Base-by-base conservation (phyloP, 1,284 basidiomycete species). In the Rhodotorula sp. region DNA sequence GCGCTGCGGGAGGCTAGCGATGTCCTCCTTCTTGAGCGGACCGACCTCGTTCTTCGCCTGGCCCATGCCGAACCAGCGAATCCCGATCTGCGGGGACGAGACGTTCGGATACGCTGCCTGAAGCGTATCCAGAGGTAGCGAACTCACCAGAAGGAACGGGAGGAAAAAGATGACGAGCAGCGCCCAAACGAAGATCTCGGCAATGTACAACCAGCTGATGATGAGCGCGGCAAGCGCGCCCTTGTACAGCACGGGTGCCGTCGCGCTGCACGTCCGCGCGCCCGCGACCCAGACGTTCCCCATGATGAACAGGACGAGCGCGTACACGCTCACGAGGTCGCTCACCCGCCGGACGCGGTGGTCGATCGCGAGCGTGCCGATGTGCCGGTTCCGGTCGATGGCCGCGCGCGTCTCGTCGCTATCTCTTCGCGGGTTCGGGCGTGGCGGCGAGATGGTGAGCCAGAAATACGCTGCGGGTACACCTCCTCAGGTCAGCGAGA, bases 11-110 rank as follows among this genome's bases (percentile, higher is more conserved):
- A 76, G 54, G 50, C 74, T 77, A 13, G 72, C 73, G 27, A 79
- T 75, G 41, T 77, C 75, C 10, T 58, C 54, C 64, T 76, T 73
- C 21, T 48, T 60, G 34, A 79, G 68, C 36, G 77, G 77, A 4
- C 77, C 78, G 57, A 79, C 63, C 53, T 78, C 77, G 66, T 74
- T 70, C 64, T 75, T 75, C 66, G 73, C 70, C 41, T 74, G 70
- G 9, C 75, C 72, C n/a, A 71, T 53, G 9, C 78, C 78, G 60
- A 75, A 76, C 36, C 50, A 57, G 25, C 77, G 70, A 12, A 72
- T 57, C 34, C 69, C 64, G 55, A 74, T 37, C 71, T 72, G 54
- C 54, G 27, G 27, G n/a, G 39, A 41, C 37, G 29, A 12, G 46
- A n/a, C 46, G 13, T n/a, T 4, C 21, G 4, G 27, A 44, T 39